Evolutionary conservation across 805 yeast species (phyloP), one percentile per base, ranked within the genome.

Genomic region (Candida quercuum): DNA sequence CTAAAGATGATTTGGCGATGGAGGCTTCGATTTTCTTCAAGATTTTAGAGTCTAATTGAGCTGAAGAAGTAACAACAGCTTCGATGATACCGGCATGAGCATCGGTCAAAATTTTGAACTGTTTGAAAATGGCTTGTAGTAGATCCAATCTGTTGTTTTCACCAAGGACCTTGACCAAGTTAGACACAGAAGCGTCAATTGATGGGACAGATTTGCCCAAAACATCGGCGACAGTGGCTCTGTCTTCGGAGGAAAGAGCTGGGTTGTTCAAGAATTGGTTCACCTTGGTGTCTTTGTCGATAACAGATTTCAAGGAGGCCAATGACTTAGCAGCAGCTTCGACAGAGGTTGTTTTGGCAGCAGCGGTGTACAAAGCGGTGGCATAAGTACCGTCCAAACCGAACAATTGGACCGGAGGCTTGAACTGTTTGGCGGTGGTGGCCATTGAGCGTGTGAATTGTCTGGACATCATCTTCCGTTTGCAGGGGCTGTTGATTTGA

Each of bases 371-470:
- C 55, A 93, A 76, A 35, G 99, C 96, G 41, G 87, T 76, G 52
- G 98, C 99, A 66, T 91, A 91, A 48, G 98, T 88, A 60, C 98
- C 99, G 52, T 89, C 97, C 52, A 91, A 69, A 48, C 98, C 98
- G 58, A 76, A 91, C 62, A 91, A 75, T 75, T 88, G 96, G 47
- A 91, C 85, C 40, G 98, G 97, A 37, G 94, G 88, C 66, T 79
- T 81, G 57, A 75, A 76, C 41, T 74, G 42, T 57, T 71, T 67
- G 56, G 80, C 64, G 51, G 86, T 82, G 42, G 89, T 66, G 57
- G 94, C 91, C 71, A 83, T 63, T 40, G 81, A 67, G 70, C 89
- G 82, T 60, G 71, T 57, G 60, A 78, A 78, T 55, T 72, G 69
- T 69, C 82, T 82, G 53, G 81, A 69, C 56, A 77, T 74, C 81